Evolutionary conservation across 768 basidiomycete genomes (phyloP), one percentile per base, ranked within the genome.

Genomic region (Hydnomerulius pinastri): DNA sequence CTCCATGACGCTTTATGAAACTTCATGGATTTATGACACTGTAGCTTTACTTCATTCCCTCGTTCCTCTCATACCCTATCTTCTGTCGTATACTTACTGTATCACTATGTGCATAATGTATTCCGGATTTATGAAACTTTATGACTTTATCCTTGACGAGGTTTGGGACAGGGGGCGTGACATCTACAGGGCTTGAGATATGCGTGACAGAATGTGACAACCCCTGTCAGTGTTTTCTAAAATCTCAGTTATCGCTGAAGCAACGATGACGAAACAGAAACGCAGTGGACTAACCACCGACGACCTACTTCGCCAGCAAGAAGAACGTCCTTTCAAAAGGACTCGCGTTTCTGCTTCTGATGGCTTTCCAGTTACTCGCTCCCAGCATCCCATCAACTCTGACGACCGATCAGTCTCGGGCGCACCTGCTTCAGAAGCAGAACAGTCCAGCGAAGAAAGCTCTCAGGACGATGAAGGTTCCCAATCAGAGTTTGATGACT

Each of bases 221-320:
- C 28, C 37, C 25, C 25, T 38, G 28, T 3, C 17, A 39, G 37
- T 28, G 21, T 23, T 37, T 30, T 35, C n/a, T n/a, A n/a, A n/a
- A n/a, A n/a, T n/a, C n/a, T n/a, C n/a, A n/a, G n/a, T n/a, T n/a
- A n/a, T n/a, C n/a, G n/a, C n/a, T n/a, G n/a, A n/a, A n/a, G n/a
- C n/a, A n/a, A n/a, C n/a, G 11, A 66, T 61, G 64, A 21, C 41
- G n/a, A 56, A 33, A 58, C 54, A 35, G 41, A 58, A 47, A 40
- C 41, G 54, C 18, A 54, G 56, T 36, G 53, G 61, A 0, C 48
- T 75, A 21, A 76, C 74, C 30, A 62, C 72, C 0, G 81, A 81
- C 51, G 79, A 81, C 39, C 65, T 80, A 7, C 67, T 80, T 41
- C 73, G 69, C 51, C 62, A 67, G 43, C 74, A 75, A 54, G 81